phyloP scores from a whole-genome alignment of 192 early-diverging fungal species.

The Backusella tarrabulga region DNA sequence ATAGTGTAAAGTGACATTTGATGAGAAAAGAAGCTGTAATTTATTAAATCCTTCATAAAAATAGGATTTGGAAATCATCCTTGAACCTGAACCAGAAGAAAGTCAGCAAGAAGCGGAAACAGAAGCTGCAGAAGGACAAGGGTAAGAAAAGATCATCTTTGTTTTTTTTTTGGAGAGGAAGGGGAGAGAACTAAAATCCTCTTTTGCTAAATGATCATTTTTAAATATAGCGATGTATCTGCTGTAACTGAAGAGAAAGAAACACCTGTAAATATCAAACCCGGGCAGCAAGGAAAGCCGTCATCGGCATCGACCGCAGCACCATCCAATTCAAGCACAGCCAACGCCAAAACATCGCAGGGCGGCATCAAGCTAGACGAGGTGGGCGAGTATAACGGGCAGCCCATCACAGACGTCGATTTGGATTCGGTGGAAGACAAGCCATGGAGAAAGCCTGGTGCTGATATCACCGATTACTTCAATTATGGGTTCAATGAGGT shows the following conservation, averaged over 20 bases:
- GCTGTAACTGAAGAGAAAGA: neutral
- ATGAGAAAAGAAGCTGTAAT: neutral
- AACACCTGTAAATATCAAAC: slow-evolving; percentile 50
- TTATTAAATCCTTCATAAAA: neutral
- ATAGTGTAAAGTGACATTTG: slow-evolving; percentile 49
- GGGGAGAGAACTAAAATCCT: neutral
- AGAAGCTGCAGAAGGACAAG: slow-evolving; percentile 4
- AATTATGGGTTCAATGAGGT: slow-evolving; percentile 98
- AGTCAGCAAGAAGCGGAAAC: slow-evolving; percentile 27
- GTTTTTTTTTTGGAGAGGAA: neutral
- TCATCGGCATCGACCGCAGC: slow-evolving; percentile 38
- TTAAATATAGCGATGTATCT: neutral
- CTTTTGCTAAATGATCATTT: too few relatives aligned
- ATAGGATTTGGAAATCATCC: slow-evolving; percentile 73
- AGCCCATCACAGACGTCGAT: slow-evolving; percentile 87
- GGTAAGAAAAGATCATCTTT: neutral
- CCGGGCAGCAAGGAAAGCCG: slow-evolving; percentile 35
- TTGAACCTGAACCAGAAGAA: slow-evolving; percentile 59
- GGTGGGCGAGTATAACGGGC: slow-evolving; percentile 76
- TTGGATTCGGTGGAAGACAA: slow-evolving; percentile 94
- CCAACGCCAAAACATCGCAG: slow-evolving; percentile 8
- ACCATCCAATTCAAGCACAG: slow-evolving; percentile 31
- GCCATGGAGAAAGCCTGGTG: slow-evolving; percentile 91
- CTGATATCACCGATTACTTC: slow-evolving; percentile 98
- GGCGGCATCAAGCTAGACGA: slow-evolving; percentile 63